Conservation (phyloP, 2,329 filamentous ascomycete genomes). For the Fusarium burgessii region DNA sequence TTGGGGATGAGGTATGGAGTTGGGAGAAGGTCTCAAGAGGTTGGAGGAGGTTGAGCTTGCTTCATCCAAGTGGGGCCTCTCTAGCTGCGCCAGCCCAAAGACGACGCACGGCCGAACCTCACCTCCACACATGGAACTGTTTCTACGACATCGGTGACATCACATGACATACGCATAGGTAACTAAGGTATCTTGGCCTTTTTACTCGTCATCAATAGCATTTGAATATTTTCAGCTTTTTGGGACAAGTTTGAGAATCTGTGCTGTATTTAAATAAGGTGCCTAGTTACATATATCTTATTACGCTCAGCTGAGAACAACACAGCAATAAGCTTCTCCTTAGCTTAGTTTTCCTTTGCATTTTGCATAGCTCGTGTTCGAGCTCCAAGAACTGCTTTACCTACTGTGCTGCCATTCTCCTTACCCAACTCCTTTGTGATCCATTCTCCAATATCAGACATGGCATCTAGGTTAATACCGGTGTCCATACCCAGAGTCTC, state of each 20-base stretch:
- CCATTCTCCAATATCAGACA: conserved; percentile 79
- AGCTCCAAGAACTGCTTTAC: conserved; percentile 71
- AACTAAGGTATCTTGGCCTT: neutral
- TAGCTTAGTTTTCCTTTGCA: conserved; percentile 34
- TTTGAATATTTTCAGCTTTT: neutral
- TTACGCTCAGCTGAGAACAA: neutral
- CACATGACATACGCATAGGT: conserved; percentile 53
- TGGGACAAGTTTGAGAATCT: neutral
- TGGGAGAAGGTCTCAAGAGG: conserved; percentile 48
- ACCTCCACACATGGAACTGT: conserved; percentile 25
- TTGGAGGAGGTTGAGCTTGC: conserved; percentile 57
- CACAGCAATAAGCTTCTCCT: conserved; percentile 21
- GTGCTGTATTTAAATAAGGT: neutral
- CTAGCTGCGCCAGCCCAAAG: conserved; percentile 44
- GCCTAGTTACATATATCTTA: neutral
- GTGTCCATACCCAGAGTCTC: conserved; percentile 80
- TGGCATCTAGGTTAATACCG: conserved; percentile 75
- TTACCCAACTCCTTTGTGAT: conserved; percentile 74
- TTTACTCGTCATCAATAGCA: neutral
- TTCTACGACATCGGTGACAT: conserved; percentile 49
- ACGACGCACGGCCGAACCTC: conserved; percentile 46
- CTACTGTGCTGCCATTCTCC: conserved; percentile 74
- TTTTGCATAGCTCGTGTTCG: conserved; percentile 49
- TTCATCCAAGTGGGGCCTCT: conserved; percentile 53
- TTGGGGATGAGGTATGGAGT: conserved; percentile 45